phyloP scores from a whole-genome alignment of 345 rosid genomes.

The Ricinus communis region DNA sequence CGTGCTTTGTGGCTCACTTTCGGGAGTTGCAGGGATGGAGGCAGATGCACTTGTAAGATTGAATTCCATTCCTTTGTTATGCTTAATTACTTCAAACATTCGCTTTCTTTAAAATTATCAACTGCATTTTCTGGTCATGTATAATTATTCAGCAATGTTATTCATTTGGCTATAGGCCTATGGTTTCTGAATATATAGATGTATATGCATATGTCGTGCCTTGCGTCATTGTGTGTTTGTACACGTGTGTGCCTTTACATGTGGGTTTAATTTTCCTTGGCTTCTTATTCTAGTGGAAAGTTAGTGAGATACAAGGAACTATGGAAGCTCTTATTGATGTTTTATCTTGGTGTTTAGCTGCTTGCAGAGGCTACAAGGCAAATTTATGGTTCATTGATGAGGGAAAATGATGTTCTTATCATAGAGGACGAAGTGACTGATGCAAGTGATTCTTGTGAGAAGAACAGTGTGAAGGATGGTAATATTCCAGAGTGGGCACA shows the following conservation, averaged over 20 bases:
- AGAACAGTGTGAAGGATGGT: conserved; percentile 45
- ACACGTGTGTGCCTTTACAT: background rate
- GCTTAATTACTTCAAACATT: background rate
- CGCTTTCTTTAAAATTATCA: background rate
- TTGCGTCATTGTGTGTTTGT: background rate
- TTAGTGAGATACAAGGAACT: background rate
- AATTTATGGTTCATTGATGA: conserved; percentile 60
- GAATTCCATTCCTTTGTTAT: conserved; percentile 1
- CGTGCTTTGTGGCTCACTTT: conserved; percentile 84
- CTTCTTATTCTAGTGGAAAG: background rate
- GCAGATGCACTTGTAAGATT: conserved; percentile 92
- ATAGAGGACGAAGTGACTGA: conserved; percentile 68
- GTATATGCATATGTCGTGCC: background rate
- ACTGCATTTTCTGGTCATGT: background rate
- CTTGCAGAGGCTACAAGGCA: conserved; percentile 92
- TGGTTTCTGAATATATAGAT: background rate
- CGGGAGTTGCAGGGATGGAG: conserved; percentile 96
- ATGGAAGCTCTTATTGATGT: conserved; percentile 6
- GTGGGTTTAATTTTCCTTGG: background rate
- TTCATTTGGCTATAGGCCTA: background rate
- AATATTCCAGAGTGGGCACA: conserved; percentile 83
- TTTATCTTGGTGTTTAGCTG: conserved; percentile 63
- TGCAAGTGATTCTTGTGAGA: conserved; percentile 49
- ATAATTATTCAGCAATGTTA: background rate
- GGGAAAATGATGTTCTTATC: conserved; percentile 53